phyloP scores from a whole-genome alignment of 495 filamentous ascomycete genomes.

The Xylaria sp. region DNA sequence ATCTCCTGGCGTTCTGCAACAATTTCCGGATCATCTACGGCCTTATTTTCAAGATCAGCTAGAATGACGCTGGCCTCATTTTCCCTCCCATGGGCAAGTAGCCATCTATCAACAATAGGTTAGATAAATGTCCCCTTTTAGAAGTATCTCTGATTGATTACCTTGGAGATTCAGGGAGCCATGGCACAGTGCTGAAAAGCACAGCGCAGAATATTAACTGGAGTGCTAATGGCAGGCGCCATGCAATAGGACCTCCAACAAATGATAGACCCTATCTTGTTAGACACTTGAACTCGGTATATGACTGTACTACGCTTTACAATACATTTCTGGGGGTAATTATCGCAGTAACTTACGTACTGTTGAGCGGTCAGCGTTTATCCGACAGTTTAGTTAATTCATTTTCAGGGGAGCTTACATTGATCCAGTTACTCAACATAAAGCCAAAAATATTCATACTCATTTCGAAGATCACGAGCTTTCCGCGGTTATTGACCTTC shows the following conservation, averaged over 20 bases:
- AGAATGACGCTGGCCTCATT: slow-evolving; percentile 47
- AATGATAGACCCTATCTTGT: slow-evolving; percentile 56
- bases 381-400: neutral
- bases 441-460: slow-evolving; percentile 68
- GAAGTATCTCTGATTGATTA: neutral
- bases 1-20: slow-evolving; percentile 40
- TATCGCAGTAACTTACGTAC: slow-evolving; percentile 1
- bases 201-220: slow-evolving; percentile 52
- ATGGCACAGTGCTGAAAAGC: slow-evolving; percentile 44
- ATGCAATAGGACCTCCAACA: slow-evolving; percentile 49
- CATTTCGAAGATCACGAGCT: slow-evolving; percentile 67
- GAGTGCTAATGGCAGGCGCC: slow-evolving; percentile 55
- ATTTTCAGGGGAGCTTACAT: slow-evolving; percentile 29
- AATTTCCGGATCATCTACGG: slow-evolving; percentile 36
- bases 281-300: neutral
- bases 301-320: neutral
- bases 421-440: slow-evolving; percentile 66
- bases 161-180: slow-evolving; percentile 49
- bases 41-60: slow-evolving; percentile 43
- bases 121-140: neutral
- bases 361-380: neutral
- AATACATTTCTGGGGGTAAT: neutral
- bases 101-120: slow-evolving; percentile 36
- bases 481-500: slow-evolving; percentile 63
- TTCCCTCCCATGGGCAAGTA: slow-evolving; percentile 46